phyloP scores from a whole-genome alignment of 2,329 filamentous ascomycete genomes.

The Penicillium sp. region DNA sequence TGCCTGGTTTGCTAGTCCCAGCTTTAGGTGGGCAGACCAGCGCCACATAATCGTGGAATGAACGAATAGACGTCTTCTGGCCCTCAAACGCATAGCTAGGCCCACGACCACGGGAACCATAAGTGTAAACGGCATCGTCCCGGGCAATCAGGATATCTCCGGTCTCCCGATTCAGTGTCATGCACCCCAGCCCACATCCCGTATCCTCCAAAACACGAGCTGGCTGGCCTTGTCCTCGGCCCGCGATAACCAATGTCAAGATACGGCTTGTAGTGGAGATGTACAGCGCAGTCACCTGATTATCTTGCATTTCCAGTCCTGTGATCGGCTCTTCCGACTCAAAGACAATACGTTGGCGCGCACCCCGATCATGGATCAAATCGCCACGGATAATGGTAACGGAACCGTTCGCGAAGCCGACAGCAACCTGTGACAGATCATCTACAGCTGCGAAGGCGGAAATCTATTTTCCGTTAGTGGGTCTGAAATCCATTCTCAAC shows the following conservation, averaged over 20 bases:
- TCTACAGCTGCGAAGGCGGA: constrained; percentile 85
- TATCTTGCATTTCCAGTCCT: constrained; percentile 74
- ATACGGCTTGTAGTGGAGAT: constrained; percentile 89
- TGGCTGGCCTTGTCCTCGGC: constrained; percentile 84
- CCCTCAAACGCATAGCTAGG: constrained; percentile 90
- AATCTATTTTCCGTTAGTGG: constrained; percentile 42
- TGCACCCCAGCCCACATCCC: constrained; percentile 91
- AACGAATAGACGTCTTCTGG: constrained; percentile 76
- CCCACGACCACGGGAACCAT: constrained; percentile 79
- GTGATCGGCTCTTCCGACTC: constrained; percentile 97
- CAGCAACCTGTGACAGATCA: constrained; percentile 87
- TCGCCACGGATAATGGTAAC: constrained; percentile 94
- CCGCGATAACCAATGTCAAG: constrained; percentile 80
- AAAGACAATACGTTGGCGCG: constrained; percentile 90
- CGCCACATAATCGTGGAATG: constrained; percentile 83
- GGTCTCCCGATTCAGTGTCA: constrained; percentile 77
- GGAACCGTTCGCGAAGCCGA: constrained; percentile 93
- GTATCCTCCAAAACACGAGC: constrained; percentile 85
- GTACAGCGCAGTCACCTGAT: constrained; percentile 73
- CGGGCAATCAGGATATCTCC: constrained; percentile 89
- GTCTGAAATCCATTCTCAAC: too few relatives aligned
- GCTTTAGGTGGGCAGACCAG: constrained; percentile 76
- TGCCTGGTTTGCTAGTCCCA: constrained; percentile 57
- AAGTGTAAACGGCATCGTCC: constrained; percentile 95
- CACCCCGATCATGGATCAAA: constrained; percentile 90